These are phyloP conservation scores for Collariella sp. DNA, from an alignment of 495 filamentous ascomycete genomes.

Conservation along the genomic window DNA sequence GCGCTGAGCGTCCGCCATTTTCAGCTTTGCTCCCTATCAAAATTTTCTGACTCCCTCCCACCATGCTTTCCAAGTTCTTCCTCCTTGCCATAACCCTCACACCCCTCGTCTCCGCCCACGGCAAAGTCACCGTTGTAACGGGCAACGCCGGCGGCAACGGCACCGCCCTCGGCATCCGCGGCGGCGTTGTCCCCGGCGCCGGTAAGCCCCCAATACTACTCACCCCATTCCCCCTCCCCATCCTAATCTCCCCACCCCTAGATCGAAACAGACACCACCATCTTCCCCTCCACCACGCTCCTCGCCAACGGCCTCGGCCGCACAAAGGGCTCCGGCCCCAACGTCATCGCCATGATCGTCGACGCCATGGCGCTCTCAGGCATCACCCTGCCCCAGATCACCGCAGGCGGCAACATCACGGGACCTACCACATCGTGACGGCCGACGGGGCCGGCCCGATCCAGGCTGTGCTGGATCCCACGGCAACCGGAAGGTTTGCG, in stretches of 20 bases:
- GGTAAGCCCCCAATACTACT: no score
- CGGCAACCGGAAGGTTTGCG: constrained; percentile 28
- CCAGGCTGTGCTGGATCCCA: constrained; percentile 31
- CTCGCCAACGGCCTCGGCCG: constrained; percentile 18
- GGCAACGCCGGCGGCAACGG: constrained; percentile 23
- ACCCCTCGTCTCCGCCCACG: constrained; percentile 22
- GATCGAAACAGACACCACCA: constrained; percentile 23
- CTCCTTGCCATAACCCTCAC: constrained; percentile 11
- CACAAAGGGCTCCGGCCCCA: constrained; percentile 15
- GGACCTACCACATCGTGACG: constrained; percentile 33
- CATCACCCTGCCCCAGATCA: constrained; percentile 30
- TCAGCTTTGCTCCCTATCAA: background rate
- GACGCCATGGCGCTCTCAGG: constrained; percentile 30
- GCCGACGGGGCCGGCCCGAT: constrained; percentile 34
- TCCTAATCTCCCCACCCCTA: background rate
- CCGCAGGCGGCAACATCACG: constrained; percentile 25
- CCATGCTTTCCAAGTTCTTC: constrained; percentile 11
- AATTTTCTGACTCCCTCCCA: background rate
- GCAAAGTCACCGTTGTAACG: constrained; percentile 20
- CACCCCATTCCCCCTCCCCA: background rate
- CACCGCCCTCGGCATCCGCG: constrained; percentile 21
- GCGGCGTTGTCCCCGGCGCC: constrained; percentile 18
- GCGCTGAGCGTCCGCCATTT: background rate
- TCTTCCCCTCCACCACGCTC: constrained; percentile 17
- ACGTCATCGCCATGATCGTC: constrained; percentile 15